Evolutionary conservation across 2,329 filamentous ascomycete genomes (phyloP).

Genomic region (Colletotrichum nymphaeae): DNA sequence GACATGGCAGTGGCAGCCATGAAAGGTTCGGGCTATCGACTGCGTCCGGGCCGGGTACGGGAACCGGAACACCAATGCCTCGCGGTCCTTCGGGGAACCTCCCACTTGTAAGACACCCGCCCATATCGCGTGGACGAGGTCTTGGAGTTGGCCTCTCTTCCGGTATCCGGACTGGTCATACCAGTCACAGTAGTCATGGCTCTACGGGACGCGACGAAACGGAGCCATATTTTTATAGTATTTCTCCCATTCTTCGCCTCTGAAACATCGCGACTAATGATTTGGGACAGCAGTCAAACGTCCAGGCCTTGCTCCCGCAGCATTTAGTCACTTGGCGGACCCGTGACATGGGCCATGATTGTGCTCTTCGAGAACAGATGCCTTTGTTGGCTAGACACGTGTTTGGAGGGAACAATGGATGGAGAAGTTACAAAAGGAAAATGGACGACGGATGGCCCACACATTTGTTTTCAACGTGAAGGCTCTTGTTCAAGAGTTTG

Average conservation of each 20-base stretch:
- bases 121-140: background rate
- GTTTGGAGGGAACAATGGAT: background rate
- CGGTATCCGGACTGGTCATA: conserved; percentile 15
- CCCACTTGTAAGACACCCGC: conserved; percentile 3
- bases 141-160: conserved; percentile 29
- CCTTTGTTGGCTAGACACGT: background rate
- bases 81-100: conserved; percentile 18
- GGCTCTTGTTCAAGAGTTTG: background rate
- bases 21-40: conserved; percentile 42
- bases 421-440: background rate
- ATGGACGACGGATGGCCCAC: background rate
- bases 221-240: background rate
- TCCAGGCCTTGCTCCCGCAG: background rate
- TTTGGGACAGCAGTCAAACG: background rate
- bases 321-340: background rate
- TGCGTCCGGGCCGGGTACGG: conserved; percentile 46
- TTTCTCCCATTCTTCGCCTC: background rate
- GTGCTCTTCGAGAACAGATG: background rate
- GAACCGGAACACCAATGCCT: conserved; percentile 40
- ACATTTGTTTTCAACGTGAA: background rate
- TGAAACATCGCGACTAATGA: background rate
- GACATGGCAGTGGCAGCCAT: conserved; percentile 43
- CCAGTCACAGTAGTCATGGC: background rate
- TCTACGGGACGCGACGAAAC: background rate
- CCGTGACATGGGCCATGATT: background rate